Conservation (phyloP, 106 monocot genomes). For the Xerophyta viscosa region DNA sequence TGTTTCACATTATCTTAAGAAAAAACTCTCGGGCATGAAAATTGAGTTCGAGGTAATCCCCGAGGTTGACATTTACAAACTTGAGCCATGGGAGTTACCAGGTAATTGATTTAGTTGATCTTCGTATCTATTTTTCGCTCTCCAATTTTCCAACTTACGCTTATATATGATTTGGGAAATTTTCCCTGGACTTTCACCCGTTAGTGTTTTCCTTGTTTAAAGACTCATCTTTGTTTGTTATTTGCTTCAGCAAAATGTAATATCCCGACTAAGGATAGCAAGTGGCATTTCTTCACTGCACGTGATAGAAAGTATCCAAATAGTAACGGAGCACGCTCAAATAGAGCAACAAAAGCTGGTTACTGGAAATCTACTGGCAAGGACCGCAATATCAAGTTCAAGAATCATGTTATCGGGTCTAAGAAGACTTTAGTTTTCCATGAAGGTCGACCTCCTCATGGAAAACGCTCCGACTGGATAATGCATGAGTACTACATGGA, state of each 20-base stretch:
- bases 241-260: slow-evolving; percentile 49
- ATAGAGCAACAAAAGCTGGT: slow-evolving; percentile 68
- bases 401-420: slow-evolving; percentile 49
- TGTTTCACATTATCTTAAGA: slow-evolving; percentile 64
- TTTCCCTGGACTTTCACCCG: too few species aligned
- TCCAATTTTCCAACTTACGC: background rate
- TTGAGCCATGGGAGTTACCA: slow-evolving; percentile 83
- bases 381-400: slow-evolving; percentile 42
- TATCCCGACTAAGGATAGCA: slow-evolving; percentile 46
- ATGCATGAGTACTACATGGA: slow-evolving; percentile 80
- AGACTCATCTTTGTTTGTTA: background rate
- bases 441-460: slow-evolving; percentile 67
- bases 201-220: too few species aligned
- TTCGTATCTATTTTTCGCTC: background rate
- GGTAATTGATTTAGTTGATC: slow-evolving; percentile 26
- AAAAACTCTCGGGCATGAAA: slow-evolving; percentile 39
- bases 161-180: background rate
- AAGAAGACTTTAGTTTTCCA: slow-evolving; percentile 92
- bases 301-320: slow-evolving; percentile 75
- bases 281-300: slow-evolving; percentile 77
- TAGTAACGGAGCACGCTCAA: slow-evolving; percentile 60
- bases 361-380: slow-evolving; percentile 92
- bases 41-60: slow-evolving; percentile 56
- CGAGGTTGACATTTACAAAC: slow-evolving; percentile 76
- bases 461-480: slow-evolving; percentile 78